Base-by-base conservation (phyloP, 306 rosid genomes). In the Prosopis cineraria region DNA sequence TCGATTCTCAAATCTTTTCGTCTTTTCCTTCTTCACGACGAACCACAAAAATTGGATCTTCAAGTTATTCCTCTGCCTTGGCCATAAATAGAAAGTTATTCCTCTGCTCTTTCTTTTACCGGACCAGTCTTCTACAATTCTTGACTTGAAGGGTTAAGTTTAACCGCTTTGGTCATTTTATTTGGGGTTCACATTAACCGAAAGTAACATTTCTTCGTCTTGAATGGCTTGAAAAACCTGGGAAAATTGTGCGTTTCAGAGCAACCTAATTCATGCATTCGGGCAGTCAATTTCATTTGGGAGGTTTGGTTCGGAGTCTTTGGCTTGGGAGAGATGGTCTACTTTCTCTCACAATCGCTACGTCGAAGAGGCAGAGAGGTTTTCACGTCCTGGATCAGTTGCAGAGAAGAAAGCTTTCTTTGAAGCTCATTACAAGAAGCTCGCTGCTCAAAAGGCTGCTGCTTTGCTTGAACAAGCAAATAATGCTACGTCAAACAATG, bases 371-470 rank as follows among this genome's bases (percentile, higher is more conserved):
- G 98, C 98, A 0, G 98, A 95, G 89, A 86, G 89, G 86, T 86
- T 31, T 68, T 82, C 98, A 10, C 82, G 82, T 10, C 98, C 98
- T 0, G 98, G 98, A 19, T 91, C 98, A 13, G 98, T 95, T 48
- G 98, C 98, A 1, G 98, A 92, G 85, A 95, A 95, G 88, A 95
- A 95, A 76, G 98, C 98, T 55, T 95, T 95, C 90, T 95, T 95
- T 85, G 98, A 95, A 87, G 98, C 98, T 64, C 98, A 95, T 75
- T 95, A 95, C 90, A 95, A 86, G 86, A 95, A 88, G 60, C 74
- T 95, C 39, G 98, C 98, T 22, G 98, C 98, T 83, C 92, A 91
- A 62, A 88, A 87, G 56, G 90, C 90, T 0, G 91, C 97, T 3
- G 93, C 91, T 10, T 81, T 93, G 85, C 98, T 90, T 74, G 98